A percentile compares a stretch with the other conserved stretches of the same genome.
Evolutionary conservation across 2,329 filamentous ascomycete species (phyloP).

Genomic region (Colletotrichum sp.): DNA sequence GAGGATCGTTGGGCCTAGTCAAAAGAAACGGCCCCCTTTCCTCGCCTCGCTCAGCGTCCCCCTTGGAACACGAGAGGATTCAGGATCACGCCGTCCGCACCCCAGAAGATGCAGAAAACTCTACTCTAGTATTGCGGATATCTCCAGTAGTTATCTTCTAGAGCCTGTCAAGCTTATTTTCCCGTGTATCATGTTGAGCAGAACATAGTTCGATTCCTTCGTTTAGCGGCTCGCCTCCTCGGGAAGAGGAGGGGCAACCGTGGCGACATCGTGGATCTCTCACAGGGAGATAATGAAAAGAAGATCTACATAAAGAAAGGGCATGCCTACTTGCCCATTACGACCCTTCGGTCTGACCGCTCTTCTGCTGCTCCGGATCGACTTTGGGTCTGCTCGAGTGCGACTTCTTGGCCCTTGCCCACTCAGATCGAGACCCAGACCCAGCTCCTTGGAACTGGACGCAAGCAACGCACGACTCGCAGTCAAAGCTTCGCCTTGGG

Average conservation of each 20-base stretch:
- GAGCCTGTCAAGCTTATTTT: conserved; percentile 7
- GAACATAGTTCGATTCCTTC: not conserved
- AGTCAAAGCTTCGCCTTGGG: not conserved
- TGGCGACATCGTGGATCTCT: not conserved
- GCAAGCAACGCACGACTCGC: not conserved
- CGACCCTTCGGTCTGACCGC: not conserved
- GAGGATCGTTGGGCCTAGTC: not conserved
- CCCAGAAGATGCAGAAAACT: not conserved
- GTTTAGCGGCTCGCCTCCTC: not conserved
- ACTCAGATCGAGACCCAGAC: not conserved
- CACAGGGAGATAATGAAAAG: not conserved
- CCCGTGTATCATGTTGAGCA: conserved; percentile 4
- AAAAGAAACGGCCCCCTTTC: not conserved
- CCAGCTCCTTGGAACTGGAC: not conserved
- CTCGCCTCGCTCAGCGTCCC: not conserved
- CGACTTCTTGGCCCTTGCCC: not conserved
- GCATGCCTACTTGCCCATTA: not conserved
- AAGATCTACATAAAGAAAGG: conserved; percentile 4
- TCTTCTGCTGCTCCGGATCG: not conserved
- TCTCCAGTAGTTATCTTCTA: not conserved
- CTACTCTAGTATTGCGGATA: not conserved
- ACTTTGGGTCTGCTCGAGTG: not conserved
- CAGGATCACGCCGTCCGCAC: conserved; percentile 4
- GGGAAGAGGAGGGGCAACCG: not conserved
- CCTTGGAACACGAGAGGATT: conserved; percentile 8